phyloP scores from a whole-genome alignment of 257 asterid species.

The Thymus quinquecostatus region DNA sequence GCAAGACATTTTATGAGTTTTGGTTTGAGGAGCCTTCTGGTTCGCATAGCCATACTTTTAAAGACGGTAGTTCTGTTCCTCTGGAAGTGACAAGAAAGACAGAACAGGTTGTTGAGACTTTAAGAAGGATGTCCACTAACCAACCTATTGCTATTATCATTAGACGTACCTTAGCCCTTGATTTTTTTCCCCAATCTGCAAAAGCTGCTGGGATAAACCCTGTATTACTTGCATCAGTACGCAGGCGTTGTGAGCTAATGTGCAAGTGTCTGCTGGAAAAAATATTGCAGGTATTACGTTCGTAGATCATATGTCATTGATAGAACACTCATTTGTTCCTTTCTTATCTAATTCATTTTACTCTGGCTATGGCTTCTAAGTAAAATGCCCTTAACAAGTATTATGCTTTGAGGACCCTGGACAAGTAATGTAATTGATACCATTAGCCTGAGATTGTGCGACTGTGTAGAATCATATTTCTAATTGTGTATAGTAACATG shows the following conservation, averaged over 20 bases:
- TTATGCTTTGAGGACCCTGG: no score
- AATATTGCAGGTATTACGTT: slow-evolving; percentile 73
- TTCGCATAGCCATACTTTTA: slow-evolving; percentile 55
- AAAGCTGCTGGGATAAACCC: slow-evolving; percentile 97
- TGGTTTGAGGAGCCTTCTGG: slow-evolving; percentile 97
- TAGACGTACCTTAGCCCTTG: slow-evolving; percentile 82
- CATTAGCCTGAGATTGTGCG: slow-evolving; percentile 22
- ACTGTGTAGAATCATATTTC: slow-evolving; percentile 6
- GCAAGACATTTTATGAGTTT: slow-evolving; percentile 98
- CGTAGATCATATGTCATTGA: slow-evolving; percentile 29
- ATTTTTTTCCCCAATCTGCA: slow-evolving; percentile 94
- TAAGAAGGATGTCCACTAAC: slow-evolving; percentile 78
- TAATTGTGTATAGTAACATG: slow-evolving; percentile 3
- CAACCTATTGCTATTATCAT: slow-evolving; percentile 83
- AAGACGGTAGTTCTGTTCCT: slow-evolving; percentile 94
- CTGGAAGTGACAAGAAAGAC: slow-evolving; percentile 90
- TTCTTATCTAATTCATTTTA: slow-evolving; percentile 27
- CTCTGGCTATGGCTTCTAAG: slow-evolving; percentile 42
- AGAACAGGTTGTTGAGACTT: slow-evolving; percentile 89
- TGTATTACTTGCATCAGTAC: slow-evolving; percentile 88
- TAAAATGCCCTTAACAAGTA: slow-evolving; percentile 18
- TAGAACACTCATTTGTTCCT: slow-evolving; percentile 23
- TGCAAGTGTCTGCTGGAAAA: slow-evolving; percentile 98
- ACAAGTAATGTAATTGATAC: background rate
- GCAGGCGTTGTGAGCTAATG: slow-evolving; percentile 94